These are phyloP conservation scores for Heracleum sosnowskyi DNA, from an alignment of 129 eudicot species.

Conservation along the genomic window DNA sequence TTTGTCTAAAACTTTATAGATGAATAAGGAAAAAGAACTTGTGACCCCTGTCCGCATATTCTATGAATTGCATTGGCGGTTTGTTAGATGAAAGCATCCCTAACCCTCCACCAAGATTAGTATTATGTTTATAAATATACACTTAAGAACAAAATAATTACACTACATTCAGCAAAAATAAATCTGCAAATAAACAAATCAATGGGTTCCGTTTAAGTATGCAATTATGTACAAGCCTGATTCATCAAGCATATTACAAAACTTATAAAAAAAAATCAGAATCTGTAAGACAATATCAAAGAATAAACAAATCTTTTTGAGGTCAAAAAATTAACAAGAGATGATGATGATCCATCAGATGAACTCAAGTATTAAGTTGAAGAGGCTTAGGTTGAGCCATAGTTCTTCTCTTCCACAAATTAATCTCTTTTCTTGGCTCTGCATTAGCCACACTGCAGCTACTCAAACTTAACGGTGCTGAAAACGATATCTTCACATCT, in stretches of 20 bases:
- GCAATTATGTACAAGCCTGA: conserved; percentile 3
- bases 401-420: conserved; percentile 91
- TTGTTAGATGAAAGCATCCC: neutral
- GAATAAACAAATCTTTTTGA: neutral
- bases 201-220: neutral
- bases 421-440: conserved; percentile 78
- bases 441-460: conserved; percentile 20
- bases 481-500: conserved; percentile 35
- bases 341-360: neutral
- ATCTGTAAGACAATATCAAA: neutral
- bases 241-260: neutral
- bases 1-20: no score
- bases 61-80: neutral
- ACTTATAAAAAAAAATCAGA: neutral
- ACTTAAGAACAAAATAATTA: neutral
- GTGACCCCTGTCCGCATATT: neutral
- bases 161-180: neutral
- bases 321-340: neutral
- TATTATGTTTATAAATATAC: neutral
- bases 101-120: neutral
- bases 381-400: conserved; percentile 79
- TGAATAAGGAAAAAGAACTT: no score
- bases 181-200: no score
- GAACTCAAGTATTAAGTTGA: conserved; percentile 21
- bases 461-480: conserved; percentile 48